Conservation (phyloP, 164 flowering plant species). For the Litsea cubeba region DNA sequence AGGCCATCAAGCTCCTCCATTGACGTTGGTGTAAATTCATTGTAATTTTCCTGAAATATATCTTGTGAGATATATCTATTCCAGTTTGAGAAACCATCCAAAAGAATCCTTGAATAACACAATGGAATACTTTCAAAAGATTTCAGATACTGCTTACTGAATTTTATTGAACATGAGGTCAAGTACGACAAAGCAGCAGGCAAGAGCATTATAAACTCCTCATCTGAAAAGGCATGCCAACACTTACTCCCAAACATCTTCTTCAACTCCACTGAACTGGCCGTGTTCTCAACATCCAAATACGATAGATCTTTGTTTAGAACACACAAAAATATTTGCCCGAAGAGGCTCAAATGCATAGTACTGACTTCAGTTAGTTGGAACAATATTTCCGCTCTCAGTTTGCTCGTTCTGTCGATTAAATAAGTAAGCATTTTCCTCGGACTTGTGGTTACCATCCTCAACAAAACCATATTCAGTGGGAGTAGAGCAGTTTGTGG, state of each 20-base stretch:
- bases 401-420: conserved; percentile 32
- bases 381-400: conserved; percentile 51
- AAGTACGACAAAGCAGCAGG: conserved; percentile 62
- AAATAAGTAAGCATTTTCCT: conserved; percentile 49
- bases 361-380: conserved; percentile 56
- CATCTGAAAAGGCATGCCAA: conserved; percentile 33
- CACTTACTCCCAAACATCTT: conserved; percentile 10
- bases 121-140: conserved; percentile 28
- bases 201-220: conserved; percentile 63
- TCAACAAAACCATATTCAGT: conserved; percentile 34
- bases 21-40: conserved; percentile 35
- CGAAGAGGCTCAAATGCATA: conserved; percentile 59
- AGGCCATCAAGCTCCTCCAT: conserved; percentile 40
- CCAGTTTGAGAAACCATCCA: conserved; percentile 62
- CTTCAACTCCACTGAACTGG: conserved; percentile 1
- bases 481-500: conserved; percentile 30
- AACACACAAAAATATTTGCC: conserved; percentile 32
- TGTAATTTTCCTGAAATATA: conserved; percentile 45
- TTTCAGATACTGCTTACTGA: conserved; percentile 28
- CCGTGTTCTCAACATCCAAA: background rate
- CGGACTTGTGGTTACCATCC: conserved; percentile 51
- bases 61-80: conserved; percentile 42
- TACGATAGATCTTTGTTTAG: conserved; percentile 15
- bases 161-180: conserved; percentile 28
- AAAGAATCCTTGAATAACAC: conserved; percentile 52